phyloP scores from a whole-genome alignment of 176 grass and related monocot genomes.

The Raddia guianensis region DNA sequence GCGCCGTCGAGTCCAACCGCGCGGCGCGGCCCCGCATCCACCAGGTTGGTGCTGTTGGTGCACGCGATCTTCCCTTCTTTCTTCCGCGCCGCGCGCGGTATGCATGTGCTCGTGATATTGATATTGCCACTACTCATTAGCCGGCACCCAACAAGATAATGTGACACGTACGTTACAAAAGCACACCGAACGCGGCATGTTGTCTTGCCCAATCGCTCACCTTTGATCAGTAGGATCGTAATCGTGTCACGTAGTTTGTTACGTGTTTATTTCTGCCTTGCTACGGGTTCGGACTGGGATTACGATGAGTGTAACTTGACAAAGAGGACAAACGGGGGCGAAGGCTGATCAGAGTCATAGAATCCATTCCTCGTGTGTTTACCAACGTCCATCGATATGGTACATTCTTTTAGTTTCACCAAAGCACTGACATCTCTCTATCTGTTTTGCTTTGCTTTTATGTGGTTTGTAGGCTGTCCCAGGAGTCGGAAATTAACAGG shows the following conservation, averaged over 20 bases:
- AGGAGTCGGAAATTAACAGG: not conserved
- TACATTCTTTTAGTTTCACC: not conserved
- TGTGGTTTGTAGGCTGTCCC: constrained; percentile 10
- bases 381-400: no score
- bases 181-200: not conserved
- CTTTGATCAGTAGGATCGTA: not conserved
- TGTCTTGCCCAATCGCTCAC: not conserved
- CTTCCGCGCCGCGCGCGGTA: not conserved
- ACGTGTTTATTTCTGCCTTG: no score
- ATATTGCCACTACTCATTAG: not conserved
- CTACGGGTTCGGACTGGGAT: no score
- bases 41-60: constrained; percentile 42
- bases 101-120: not conserved
- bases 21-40: constrained; percentile 1
- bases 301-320: no score
- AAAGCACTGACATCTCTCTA: not conserved
- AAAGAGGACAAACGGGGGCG: no score
- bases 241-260: no score
- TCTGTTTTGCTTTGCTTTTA: not conserved
- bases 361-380: no score
- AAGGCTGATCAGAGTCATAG: no score
- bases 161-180: not conserved
- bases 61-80: not conserved
- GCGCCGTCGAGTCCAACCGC: constrained; percentile 82
- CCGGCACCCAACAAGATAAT: not conserved